Percentiles rank a stretch among this genome's conserved stretches.
phyloP scores from a whole-genome alignment of 2,329 filamentous ascomycete species.

The Colletotrichum higginsianum region DNA sequence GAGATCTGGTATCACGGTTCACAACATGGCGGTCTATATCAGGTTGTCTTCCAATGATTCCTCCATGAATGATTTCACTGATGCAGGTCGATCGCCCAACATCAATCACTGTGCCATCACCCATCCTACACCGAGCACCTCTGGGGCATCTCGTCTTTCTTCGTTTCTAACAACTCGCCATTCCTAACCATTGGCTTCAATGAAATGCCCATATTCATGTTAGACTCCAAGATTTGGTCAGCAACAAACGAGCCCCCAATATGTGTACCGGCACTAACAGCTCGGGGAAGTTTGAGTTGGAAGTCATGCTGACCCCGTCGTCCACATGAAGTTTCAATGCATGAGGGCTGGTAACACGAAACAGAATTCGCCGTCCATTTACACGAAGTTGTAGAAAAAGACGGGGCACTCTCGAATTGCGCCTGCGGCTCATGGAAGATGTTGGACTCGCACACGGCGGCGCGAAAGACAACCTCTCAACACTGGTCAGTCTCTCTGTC shows the following conservation, averaged over 20 bases:
- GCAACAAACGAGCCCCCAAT: not conserved
- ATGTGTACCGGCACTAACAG: not conserved
- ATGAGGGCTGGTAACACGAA: not conserved
- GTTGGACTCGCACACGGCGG: not conserved
- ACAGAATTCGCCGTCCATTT: not conserved
- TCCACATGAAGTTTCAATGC: not conserved
- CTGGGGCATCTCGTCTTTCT: not conserved
- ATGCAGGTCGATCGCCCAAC: not conserved
- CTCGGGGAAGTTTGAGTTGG: not conserved
- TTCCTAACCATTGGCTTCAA: not conserved
- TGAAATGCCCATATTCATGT: not conserved
- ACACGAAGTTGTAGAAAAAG: not conserved
- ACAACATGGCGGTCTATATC: not conserved
- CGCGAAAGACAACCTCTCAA: not conserved
- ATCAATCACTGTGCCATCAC: not conserved
- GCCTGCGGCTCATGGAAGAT: not conserved
- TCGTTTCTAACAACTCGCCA: not conserved
- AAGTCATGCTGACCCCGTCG: not conserved
- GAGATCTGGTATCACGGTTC: not conserved
- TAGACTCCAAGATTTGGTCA: not conserved
- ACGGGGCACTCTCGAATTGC: not conserved
- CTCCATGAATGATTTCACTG: not conserved
- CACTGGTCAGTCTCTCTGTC: too few species aligned
- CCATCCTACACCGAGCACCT: not conserved
- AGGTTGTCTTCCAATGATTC: not conserved